These are phyloP conservation scores for Hanseniaspora clermontiae DNA, from an alignment of 805 yeast species.

Conservation along the genomic window DNA sequence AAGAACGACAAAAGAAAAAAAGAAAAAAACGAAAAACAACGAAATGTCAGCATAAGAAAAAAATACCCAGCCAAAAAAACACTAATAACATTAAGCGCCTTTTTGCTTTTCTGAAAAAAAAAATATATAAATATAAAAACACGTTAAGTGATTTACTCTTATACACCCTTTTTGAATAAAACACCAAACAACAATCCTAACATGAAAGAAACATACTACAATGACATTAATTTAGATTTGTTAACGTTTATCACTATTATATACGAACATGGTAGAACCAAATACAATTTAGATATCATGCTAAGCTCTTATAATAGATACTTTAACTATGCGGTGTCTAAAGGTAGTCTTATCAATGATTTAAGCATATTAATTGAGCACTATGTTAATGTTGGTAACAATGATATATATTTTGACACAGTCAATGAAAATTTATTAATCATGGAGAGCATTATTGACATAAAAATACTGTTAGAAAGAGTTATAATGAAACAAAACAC, in stretches of 20 bases:
- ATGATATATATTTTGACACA: neutral
- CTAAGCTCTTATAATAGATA: neutral
- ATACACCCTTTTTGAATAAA: too few relatives aligned
- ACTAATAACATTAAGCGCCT: too few relatives aligned
- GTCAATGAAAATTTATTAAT: neutral
- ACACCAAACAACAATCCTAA: neutral
- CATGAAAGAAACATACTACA: neutral
- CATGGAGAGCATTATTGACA: neutral
- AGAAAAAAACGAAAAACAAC: neutral
- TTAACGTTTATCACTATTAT: neutral
- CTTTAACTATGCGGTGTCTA: neutral
- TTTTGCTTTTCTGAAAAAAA: too few relatives aligned
- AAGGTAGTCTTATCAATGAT: neutral
- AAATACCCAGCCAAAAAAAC: too few relatives aligned
- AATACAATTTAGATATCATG: slow-evolving; percentile 5
- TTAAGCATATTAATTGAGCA: neutral
- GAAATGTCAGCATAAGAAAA: neutral
- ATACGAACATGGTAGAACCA: neutral
- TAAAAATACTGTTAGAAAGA: slow-evolving; percentile 1
- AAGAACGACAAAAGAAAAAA: neutral
- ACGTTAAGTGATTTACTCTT: too few relatives aligned
- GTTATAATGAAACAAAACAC: slow-evolving; percentile 7
- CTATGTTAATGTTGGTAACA: neutral
- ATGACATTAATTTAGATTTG: slow-evolving; percentile 4
- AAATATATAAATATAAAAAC: too few relatives aligned